Base-by-base conservation (phyloP, 1,139 yeast genomes). In the Lodderomyces margitis region DNA sequence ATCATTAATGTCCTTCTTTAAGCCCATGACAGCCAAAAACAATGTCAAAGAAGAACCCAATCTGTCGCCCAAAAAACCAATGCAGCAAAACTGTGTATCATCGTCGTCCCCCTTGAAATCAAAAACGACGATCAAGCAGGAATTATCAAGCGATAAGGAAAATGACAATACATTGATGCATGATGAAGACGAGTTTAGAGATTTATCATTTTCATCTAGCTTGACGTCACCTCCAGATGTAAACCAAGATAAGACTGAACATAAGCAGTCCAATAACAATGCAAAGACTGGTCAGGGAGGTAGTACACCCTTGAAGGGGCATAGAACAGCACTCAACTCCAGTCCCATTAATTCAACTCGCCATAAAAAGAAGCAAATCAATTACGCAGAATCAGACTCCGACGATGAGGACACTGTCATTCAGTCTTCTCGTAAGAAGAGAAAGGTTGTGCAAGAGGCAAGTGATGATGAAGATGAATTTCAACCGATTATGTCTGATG, bases 1-100 rank as follows among this genome's bases (percentile, higher is more conserved):
- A 49, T 68, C 79, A 12, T 62, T 81, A 49, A 67, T 80, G 68
- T 70, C 84, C 7, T 81, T 81, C 56, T 81, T 81, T 59, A 63
- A 63, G 38, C 68, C 68, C 21, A 53, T 53, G 3, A 47, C 57
- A 11, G 39, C 46, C 20, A 43, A 55, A 44, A 46, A 40, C 49
- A 30, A 39, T 2, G 9, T 10, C 10, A 21, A 4, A 17, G 16
- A 28, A n/a, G 15, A 28, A 6, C 8, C 11, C 15, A 25, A 25
- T 9, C 4, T 5, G 30, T n/a, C 15, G 3, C 5, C 30, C n/a
- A n/a, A n/a, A 5, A n/a, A 25, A 8, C 16, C 34, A 12, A 10
- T 10, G 11, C 6, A 19, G n/a, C 35, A 32, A 21, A 32, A 20
- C 23, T 7, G 24, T 32, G 23, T 19, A 7, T 12, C 35, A 6